These are phyloP conservation scores for Phytophthora ramorum DNA, from an alignment of 352 stramenopile species.

Conservation along the genomic window DNA sequence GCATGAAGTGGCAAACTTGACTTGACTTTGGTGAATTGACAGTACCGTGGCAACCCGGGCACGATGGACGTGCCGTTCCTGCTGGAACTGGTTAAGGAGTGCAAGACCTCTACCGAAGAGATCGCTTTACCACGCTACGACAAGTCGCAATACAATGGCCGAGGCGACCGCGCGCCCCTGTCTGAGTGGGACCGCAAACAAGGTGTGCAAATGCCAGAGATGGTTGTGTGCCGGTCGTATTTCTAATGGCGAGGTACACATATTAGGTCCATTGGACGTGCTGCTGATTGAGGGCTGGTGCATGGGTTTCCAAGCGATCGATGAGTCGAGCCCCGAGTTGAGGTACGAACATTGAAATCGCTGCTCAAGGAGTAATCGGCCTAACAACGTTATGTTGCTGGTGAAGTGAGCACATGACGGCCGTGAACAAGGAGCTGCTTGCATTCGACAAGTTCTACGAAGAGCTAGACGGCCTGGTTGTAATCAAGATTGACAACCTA, in stretches of 20 bases:
- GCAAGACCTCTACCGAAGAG: conserved; percentile 48
- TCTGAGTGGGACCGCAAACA: conserved; percentile 64
- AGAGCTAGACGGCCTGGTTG: conserved; percentile 68
- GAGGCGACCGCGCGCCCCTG: conserved; percentile 70
- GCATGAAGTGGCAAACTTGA: neutral
- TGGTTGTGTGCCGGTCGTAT: neutral
- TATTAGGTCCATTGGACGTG: conserved; percentile 77
- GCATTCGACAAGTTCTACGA: conserved; percentile 75
- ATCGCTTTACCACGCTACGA: conserved; percentile 80
- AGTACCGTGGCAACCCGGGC: conserved; percentile 85
- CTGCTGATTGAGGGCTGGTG: conserved; percentile 89
- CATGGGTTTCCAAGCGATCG: conserved; percentile 76
- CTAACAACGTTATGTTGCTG: neutral
- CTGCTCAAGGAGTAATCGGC: neutral
- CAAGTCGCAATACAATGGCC: conserved; percentile 78
- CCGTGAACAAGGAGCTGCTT: conserved; percentile 69
- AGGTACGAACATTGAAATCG: conserved; percentile 31
- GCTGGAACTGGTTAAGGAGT: conserved; percentile 62
- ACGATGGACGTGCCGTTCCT: conserved; percentile 84
- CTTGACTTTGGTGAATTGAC: conserved; percentile 17
- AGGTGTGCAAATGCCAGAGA: conserved; percentile 36
- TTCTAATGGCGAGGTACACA: conserved; percentile 19
- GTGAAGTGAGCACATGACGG: conserved; percentile 57
- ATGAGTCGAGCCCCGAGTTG: conserved; percentile 37
- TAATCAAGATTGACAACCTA: conserved; percentile 76